phyloP scores from a whole-genome alignment of 2,329 filamentous ascomycete species.

The Zymoseptoria pseudotritici region DNA sequence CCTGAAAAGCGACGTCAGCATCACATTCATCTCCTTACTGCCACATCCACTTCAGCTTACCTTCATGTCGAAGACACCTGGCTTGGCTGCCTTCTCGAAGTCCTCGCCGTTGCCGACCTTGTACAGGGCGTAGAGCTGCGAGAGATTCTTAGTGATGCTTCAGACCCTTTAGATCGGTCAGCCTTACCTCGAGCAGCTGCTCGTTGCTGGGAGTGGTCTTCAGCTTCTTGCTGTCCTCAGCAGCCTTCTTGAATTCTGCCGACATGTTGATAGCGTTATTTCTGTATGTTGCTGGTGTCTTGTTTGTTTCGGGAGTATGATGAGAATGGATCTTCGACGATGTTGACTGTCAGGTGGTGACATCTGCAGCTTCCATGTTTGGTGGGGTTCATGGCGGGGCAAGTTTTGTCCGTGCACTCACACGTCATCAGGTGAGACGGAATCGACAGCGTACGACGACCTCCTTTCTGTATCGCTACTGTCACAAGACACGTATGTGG shows the following conservation, averaged over 20 bases:
- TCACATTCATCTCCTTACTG: neutral
- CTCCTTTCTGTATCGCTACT: neutral
- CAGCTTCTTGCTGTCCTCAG: conserved; percentile 60
- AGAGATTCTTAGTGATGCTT: conserved; percentile 4
- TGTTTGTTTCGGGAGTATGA: neutral
- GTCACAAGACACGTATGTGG: no score
- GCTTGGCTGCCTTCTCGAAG: conserved; percentile 38
- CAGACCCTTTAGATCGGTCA: no score
- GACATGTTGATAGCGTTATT: conserved; percentile 7
- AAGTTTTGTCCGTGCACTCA: neutral
- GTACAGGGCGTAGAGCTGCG: conserved; percentile 48
- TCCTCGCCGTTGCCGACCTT: conserved; percentile 38
- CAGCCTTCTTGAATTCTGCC: conserved; percentile 77
- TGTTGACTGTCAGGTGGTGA: neutral
- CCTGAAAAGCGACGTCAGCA: conserved; percentile 13
- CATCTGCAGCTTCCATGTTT: neutral
- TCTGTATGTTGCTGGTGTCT: neutral
- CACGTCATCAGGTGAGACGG: neutral
- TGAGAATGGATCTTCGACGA: neutral
- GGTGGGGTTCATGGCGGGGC: conserved; percentile 1
- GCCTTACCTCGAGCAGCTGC: conserved; percentile 52
- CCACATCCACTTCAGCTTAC: conserved; percentile 32
- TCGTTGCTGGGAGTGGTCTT: conserved; percentile 56
- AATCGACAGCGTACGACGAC: neutral
- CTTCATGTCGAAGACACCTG: conserved; percentile 65